Evolutionary conservation across 768 basidiomycete genomes (phyloP).

Genomic region (Mycena maculata): DNA sequence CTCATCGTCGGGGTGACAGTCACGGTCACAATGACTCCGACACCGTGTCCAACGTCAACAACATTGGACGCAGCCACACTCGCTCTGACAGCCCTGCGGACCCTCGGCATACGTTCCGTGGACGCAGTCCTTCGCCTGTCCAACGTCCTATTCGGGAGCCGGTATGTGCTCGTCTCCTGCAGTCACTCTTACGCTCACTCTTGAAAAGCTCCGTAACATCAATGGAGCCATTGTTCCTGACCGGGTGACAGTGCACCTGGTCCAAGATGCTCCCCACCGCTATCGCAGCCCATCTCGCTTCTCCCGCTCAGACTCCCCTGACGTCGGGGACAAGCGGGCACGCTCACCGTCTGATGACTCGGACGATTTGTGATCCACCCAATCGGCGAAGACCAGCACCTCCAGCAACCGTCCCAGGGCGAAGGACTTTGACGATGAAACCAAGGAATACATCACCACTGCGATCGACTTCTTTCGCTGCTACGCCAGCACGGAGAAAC

Average conservation of each 20-base stretch:
- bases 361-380: not conserved
- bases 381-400: not conserved
- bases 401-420: constrained; percentile 12
- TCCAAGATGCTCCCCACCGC: not conserved
- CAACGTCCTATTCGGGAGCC: not conserved
- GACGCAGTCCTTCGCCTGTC: not conserved
- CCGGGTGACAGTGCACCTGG: not conserved
- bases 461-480: constrained; percentile 6
- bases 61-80: not conserved
- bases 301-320: not conserved
- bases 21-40: not conserved
- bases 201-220: not conserved
- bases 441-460: not conserved
- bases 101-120: constrained; percentile 13
- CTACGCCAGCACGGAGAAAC: not conserved
- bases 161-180: not conserved
- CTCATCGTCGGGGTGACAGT: too few relatives aligned
- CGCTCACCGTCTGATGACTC: not conserved
- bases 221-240: constrained; percentile 5
- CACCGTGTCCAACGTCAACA: not conserved
- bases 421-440: constrained; percentile 24
- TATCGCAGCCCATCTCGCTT: not conserved
- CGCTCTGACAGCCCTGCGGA: not conserved
- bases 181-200: not conserved
- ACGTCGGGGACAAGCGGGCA: not conserved